Evolutionary conservation across 2,329 filamentous ascomycete species (phyloP), one percentile per base, ranked within the genome.

Genomic region (Hypoxylon rubiginosum): DNA sequence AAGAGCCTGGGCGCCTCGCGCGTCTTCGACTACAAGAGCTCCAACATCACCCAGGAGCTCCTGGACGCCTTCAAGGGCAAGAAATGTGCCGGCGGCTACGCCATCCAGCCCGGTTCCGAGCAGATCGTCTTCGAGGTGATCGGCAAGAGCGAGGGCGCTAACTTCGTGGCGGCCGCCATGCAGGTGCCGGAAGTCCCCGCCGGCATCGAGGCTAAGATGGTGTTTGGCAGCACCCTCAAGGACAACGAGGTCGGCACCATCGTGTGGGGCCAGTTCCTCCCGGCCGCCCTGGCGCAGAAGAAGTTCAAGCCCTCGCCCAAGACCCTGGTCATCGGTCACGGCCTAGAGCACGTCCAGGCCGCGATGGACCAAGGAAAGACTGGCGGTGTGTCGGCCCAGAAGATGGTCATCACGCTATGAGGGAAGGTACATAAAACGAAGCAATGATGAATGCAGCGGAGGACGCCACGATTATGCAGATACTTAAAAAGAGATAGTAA

Each of bases 21-120:
- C 2, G 79, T 80, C 0, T 82, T 84, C 68, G 82, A 85, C 71
- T 82, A 84, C 71, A 75, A 71, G 11, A 75, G 71, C 62, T 17
- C 61, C 0, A 73, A 66, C 0, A 53, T 80, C 2, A 69, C 72
- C 2, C 50, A 66, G 1, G 76, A 81, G 5, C 48, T 82, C 11
- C 59, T 75, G 1, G 62, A 36, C 6, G 74, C 71, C 0, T 58
- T 74, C 21, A 28, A 61, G 11, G 73, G 70, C 2, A 68, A 67
- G 36, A 58, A 32, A 2, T 64, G 62, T 7, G 74, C 64, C 0
- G 75, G 74, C 34, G 74, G 59, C 1, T 21, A 72, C 0, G 71
- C 73, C 1, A 69, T 72, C 28, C 52, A 66, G 0, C 51, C n/a
- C 0, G 69, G 34, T 1, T 67, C 68, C 41, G 67, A 66, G 10